Conservation (phyloP, 2,329 filamentous ascomycete species). For the Colletotrichum chrysophilum region DNA sequence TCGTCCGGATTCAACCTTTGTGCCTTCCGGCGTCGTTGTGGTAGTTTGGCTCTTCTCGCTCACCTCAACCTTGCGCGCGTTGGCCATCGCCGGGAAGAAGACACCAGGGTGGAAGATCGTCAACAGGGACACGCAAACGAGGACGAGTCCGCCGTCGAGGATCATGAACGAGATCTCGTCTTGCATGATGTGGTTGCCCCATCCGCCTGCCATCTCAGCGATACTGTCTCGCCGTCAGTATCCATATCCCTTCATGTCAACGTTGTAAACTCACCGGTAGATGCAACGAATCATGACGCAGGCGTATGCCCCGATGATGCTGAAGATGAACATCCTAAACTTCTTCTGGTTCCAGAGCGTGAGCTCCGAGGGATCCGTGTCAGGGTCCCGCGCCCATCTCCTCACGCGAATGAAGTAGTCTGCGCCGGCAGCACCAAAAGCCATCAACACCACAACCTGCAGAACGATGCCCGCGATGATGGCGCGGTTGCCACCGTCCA, state of each 20-base stretch:
- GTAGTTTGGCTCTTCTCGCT: slow-evolving; percentile 26
- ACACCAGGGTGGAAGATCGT: slow-evolving; percentile 59
- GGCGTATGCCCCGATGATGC: slow-evolving; percentile 49
- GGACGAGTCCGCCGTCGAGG: slow-evolving; percentile 57
- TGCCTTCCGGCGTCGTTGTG: slow-evolving; percentile 18
- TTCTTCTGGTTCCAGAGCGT: slow-evolving; percentile 46
- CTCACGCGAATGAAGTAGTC: slow-evolving; percentile 52
- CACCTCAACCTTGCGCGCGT: slow-evolving; percentile 16
- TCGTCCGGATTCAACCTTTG: slow-evolving; percentile 9
- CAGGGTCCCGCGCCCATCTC: slow-evolving; percentile 38
- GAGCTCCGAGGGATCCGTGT: slow-evolving; percentile 26
- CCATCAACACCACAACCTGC: slow-evolving; percentile 54
- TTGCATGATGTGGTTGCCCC: slow-evolving; percentile 69
- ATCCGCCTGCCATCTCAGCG: slow-evolving; percentile 68
- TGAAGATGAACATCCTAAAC: slow-evolving; percentile 49
- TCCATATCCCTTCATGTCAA: rapidly evolving
- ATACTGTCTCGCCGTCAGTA: slow-evolving; percentile 45
- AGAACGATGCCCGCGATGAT: slow-evolving; percentile 61
- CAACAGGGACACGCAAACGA: slow-evolving; percentile 54
- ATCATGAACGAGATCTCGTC: slow-evolving; percentile 64
- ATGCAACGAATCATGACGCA: slow-evolving; percentile 57
- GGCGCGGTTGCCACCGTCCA: slow-evolving; percentile 51
- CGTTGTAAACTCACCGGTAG: slow-evolving; percentile 49
- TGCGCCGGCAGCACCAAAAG: slow-evolving; percentile 47
- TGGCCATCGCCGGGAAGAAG: slow-evolving; percentile 60